Conservation (phyloP, 306 rosid species). For the Sechiopsis laciniata region DNA sequence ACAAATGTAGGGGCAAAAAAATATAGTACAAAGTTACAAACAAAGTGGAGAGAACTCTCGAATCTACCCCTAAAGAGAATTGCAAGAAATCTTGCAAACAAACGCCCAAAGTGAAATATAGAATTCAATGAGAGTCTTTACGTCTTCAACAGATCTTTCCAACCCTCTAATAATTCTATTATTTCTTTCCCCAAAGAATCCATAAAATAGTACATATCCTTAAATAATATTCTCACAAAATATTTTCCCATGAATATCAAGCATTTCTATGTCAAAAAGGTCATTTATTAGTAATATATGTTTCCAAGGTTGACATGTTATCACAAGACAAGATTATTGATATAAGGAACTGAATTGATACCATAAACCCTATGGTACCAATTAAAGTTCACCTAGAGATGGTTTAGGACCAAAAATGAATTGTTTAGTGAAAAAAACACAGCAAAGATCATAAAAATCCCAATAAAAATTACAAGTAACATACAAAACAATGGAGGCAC, state of each 20-base stretch:
- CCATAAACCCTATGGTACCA: background rate
- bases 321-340: background rate
- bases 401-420: conserved; percentile 7
- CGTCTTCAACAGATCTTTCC: background rate
- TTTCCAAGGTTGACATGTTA: background rate
- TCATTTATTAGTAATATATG: background rate
- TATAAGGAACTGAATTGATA: background rate
- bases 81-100: too few species aligned
- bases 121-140: too few species aligned
- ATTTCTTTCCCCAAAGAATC: too few species aligned
- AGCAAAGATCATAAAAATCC: background rate
- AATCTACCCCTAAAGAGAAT: too few species aligned
- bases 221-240: too few species aligned
- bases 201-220: too few species aligned
- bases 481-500: background rate
- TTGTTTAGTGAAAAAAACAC: background rate
- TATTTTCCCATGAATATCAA: background rate
- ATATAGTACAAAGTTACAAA: too few species aligned
- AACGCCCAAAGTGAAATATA: too few species aligned
- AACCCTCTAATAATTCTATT: too few species aligned
- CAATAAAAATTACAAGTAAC: background rate
- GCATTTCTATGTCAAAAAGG: background rate
- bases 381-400: background rate
- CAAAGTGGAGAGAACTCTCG: too few species aligned
- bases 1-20: too few species aligned